Conservation (phyloP, 2,329 filamentous ascomycete species). For the Pseudodiploospora longispora region DNA sequence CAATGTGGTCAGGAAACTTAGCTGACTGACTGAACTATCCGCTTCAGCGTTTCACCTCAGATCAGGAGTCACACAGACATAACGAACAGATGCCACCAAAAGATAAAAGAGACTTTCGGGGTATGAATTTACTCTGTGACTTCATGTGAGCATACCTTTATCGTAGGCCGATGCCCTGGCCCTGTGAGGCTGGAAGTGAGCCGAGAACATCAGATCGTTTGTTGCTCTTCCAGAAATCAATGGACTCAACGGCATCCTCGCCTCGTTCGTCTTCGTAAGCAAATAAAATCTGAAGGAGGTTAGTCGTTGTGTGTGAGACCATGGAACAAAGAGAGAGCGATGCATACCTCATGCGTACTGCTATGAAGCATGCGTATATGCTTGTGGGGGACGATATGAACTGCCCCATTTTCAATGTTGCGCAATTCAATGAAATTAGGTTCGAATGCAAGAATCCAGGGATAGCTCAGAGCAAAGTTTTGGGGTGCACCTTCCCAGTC, state of each 20-base stretch:
- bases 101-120: too few relatives aligned
- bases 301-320: constrained; percentile 2
- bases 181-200: constrained; percentile 4
- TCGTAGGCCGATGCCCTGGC: neutral
- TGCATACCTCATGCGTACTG: constrained; percentile 84
- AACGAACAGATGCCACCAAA: too few relatives aligned
- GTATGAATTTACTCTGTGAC: too few relatives aligned
- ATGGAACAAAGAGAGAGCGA: neutral
- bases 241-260: constrained; percentile 84
- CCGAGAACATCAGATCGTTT: constrained; percentile 37
- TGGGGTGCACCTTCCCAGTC: constrained; percentile 94
- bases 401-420: constrained; percentile 87
- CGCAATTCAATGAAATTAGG: constrained; percentile 95
- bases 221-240: constrained; percentile 88
- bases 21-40: too few relatives aligned
- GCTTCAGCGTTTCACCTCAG: too few relatives aligned
- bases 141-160: too few relatives aligned
- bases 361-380: constrained; percentile 97
- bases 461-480: constrained; percentile 88
- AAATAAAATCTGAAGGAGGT: constrained; percentile 71
- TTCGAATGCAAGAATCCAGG: constrained; percentile 96
- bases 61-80: too few relatives aligned
- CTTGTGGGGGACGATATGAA: constrained; percentile 93
- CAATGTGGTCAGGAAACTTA: too few relatives aligned
- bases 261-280: constrained; percentile 94